A percentile compares a stretch with the other conserved stretches of the same genome.
Conservation (phyloP, 768 basidiomycete species). For the Megacollybia marginata region DNA sequence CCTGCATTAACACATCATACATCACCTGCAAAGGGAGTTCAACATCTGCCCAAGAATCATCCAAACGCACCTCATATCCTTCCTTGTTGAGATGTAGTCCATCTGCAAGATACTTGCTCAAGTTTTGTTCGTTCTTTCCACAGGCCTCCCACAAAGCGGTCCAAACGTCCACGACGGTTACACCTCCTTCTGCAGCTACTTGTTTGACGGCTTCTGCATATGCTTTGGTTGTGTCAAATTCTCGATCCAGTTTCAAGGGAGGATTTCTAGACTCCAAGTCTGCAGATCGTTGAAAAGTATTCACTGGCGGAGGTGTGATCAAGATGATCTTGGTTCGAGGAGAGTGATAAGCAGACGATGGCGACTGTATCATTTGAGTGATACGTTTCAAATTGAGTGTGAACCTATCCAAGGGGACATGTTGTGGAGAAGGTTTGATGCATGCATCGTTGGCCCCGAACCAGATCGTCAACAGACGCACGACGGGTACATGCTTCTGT, state of each 20-base stretch:
- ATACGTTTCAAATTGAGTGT: conserved; percentile 56
- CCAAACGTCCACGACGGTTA: conserved; percentile 74
- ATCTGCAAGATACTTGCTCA: conserved; percentile 54
- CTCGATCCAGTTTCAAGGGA: conserved; percentile 47
- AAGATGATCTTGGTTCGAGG: conserved; percentile 71
- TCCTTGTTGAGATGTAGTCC: conserved; percentile 74
- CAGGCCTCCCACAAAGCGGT: conserved; percentile 64
- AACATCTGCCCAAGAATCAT: background rate
- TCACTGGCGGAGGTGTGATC: conserved; percentile 82
- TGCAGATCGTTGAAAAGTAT: conserved; percentile 47
- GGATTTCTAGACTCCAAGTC: conserved; percentile 44
- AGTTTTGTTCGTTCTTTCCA: conserved; percentile 46
- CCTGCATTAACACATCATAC: conserved; percentile 52
- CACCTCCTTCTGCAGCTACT: conserved; percentile 44
- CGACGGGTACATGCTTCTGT: conserved; percentile 41
- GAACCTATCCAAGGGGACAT: conserved; percentile 67
- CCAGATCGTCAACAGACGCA: conserved; percentile 80
- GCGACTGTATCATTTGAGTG: conserved; percentile 53
- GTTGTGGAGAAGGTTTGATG: conserved; percentile 56
- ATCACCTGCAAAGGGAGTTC: conserved; percentile 39
- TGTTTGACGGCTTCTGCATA: conserved; percentile 70
- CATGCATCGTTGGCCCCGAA: conserved; percentile 87
- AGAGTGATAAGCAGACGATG: conserved; percentile 58
- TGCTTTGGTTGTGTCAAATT: conserved; percentile 49
- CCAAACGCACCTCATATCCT: conserved; percentile 59